Base-by-base conservation (phyloP, 371 early-diverging fungal genomes). In the Rhizopus arrhizus region DNA sequence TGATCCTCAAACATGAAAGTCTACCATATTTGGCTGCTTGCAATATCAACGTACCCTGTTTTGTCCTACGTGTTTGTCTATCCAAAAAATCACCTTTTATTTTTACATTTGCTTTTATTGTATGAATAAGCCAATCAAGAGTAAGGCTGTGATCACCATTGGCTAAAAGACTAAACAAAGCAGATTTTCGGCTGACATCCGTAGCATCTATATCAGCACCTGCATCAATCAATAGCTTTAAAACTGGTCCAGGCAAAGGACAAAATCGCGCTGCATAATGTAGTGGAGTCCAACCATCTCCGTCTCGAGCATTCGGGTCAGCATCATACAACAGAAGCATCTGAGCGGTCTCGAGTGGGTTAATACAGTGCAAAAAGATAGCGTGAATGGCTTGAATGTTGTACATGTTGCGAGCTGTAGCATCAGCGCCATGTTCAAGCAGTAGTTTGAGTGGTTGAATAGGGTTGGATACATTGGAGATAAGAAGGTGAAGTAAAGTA, bases 251-350 rank as follows among this genome's bases (percentile, higher is more conserved):
- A 7, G 82, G 82, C 10, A 62, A 62, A 15, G 68, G 68, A 32
- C 77, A 78, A 55, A 82, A 84, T 15, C 79, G 71, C 32, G 84
- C 82, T 2, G 89, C 89, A 49, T 86, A 88, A 59, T 92, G 92
- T 28, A 91, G 53, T 0, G 91, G 87, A 6, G 90, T 88, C 91
- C 91, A 91, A 3, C 88, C 88, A 64, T 89, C 89, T 22, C 77
- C 75, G 58, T 92, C 91, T n/a, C 72, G 62, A 10, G 83, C 77
- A 59, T 90, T 87, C 9, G 87, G 84, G 22, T 69, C 61, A 2
- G 78, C 70, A 5, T 70, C 69, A 7, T 77, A 65, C 10, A 49
- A 66, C 1, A 78, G 36, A 13, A 78, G 31, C 7, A 73, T 32
- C 31, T 58, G 16, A 8, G 71, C 53, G 3, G 79, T 65, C 46